Evolutionary conservation across 2,329 filamentous ascomycete species (phyloP).

Genomic region (Pseudogymnoascus sp.): DNA sequence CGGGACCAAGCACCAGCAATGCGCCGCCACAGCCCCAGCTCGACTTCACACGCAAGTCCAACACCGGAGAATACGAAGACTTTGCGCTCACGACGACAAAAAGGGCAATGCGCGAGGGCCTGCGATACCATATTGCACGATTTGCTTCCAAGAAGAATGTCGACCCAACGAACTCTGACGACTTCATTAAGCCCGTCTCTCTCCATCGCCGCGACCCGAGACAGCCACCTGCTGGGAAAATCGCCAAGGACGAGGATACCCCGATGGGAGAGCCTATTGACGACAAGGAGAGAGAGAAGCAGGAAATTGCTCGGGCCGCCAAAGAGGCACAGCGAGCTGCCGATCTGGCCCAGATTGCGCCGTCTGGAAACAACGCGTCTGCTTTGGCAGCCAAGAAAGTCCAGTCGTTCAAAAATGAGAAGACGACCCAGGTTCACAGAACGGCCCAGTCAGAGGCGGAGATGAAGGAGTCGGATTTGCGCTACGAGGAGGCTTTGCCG

Average conservation of each 20-base stretch:
- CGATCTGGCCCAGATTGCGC: slow-evolving; percentile 88
- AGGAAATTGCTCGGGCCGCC: slow-evolving; percentile 66
- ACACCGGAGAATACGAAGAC: slow-evolving; percentile 37
- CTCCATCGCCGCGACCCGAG: slow-evolving; percentile 82
- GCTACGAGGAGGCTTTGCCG: slow-evolving; percentile 90
- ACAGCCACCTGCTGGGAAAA: slow-evolving; percentile 54
- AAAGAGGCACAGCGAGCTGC: slow-evolving; percentile 77
- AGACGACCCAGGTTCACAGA: slow-evolving; percentile 76
- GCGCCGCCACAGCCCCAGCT: slow-evolving; percentile 39
- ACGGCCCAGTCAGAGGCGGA: slow-evolving; percentile 61
- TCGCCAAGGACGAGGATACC: slow-evolving; percentile 49
- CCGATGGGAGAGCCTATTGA: slow-evolving; percentile 37
- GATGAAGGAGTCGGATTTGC: slow-evolving; percentile 62
- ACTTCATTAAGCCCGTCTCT: slow-evolving; percentile 81
- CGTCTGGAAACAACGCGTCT: slow-evolving; percentile 52
- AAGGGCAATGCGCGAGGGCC: slow-evolving; percentile 64
- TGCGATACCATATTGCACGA: slow-evolving; percentile 82
- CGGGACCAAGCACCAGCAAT: slow-evolving; percentile 29
- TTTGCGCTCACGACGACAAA: slow-evolving; percentile 77
- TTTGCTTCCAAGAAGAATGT: slow-evolving; percentile 54
- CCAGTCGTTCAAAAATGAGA: slow-evolving; percentile 69
- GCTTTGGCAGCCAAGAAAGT: slow-evolving; percentile 28
- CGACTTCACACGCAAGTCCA: slow-evolving; percentile 49
- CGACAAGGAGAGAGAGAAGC: slow-evolving; percentile 50
- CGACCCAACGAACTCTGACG: slow-evolving; percentile 59